Conservation (phyloP, 331 rosid species). For the Rhamnella rubrinervis region DNA sequence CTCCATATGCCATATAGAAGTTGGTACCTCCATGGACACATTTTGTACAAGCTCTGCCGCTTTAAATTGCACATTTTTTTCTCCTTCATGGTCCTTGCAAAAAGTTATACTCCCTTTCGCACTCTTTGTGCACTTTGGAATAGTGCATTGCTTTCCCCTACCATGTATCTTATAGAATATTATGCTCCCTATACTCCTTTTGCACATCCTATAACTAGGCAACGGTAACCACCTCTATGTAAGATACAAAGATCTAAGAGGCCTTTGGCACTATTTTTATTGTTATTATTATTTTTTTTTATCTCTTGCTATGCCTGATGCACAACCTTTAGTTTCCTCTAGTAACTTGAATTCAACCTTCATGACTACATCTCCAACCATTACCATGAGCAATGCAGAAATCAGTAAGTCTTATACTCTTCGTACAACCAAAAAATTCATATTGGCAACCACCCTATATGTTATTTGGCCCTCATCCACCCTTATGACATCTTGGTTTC, state of each 20-base stretch:
- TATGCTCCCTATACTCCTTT: constrained; percentile 97
- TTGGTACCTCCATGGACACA: constrained; percentile 95
- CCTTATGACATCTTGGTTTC: constrained; percentile 84
- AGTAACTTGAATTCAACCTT: constrained; percentile 83
- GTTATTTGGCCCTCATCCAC: constrained; percentile 90
- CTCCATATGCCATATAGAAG: constrained; percentile 95
- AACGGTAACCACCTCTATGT: constrained; percentile 92
- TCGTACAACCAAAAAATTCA: constrained; percentile 88
- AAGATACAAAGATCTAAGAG: constrained; percentile 94
- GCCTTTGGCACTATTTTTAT: constrained; percentile 92
- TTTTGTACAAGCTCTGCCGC: constrained; percentile 82
- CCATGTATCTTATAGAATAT: constrained; percentile 96
- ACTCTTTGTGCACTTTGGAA: constrained; percentile 91
- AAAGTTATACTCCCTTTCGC: constrained; percentile 93
- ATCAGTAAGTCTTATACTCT: constrained; percentile 94
- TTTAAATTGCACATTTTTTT: constrained; percentile 83
- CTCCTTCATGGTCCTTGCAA: constrained; percentile 96
- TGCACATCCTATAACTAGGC: constrained; percentile 75
- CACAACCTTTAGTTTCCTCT: constrained; percentile 94
- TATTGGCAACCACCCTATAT: constrained; percentile 93
- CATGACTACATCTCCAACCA: constrained; percentile 83
- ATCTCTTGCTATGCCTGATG: constrained; percentile 91
- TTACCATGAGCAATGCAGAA: constrained; percentile 97
- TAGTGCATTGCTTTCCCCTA: constrained; percentile 86
- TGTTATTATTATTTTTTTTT: constrained; percentile 78